These are phyloP conservation scores for Fraxinus sp. DNA, from an alignment of 305 asterid species.

Conservation along the genomic window DNA sequence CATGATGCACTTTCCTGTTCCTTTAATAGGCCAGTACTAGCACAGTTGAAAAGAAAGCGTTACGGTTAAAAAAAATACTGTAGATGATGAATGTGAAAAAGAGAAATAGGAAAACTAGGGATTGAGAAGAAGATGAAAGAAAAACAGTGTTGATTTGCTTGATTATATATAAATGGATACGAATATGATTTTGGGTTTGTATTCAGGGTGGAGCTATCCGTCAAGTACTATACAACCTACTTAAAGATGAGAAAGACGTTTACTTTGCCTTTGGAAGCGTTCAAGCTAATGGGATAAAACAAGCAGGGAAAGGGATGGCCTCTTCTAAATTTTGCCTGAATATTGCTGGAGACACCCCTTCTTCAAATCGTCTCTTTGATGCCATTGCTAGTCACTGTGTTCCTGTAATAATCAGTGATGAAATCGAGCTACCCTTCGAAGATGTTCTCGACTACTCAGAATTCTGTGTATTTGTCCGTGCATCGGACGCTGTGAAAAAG, in stretches of 20 bases:
- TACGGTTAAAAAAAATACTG: not conserved
- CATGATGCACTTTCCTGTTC: not conserved
- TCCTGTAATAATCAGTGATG: slow-evolving; percentile 88
- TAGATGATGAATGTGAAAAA: not conserved
- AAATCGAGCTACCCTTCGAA: slow-evolving; percentile 84
- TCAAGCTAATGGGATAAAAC: slow-evolving; percentile 48
- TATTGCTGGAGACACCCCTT: slow-evolving; percentile 94
- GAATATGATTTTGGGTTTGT: slow-evolving; percentile 12
- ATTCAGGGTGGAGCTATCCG: slow-evolving; percentile 81
- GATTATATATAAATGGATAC: not conserved
- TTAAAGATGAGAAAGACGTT: slow-evolving; percentile 62
- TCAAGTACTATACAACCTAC: slow-evolving; percentile 65
- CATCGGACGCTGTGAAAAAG: slow-evolving; percentile 59
- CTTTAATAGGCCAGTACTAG: not conserved
- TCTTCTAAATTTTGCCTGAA: slow-evolving; percentile 78
- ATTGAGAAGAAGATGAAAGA: not conserved
- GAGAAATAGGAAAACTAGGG: not conserved
- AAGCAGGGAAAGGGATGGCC: slow-evolving; percentile 71
- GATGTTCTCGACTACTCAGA: slow-evolving; percentile 71
- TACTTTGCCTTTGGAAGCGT: slow-evolving; percentile 68
- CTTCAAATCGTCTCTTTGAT: slow-evolving; percentile 89
- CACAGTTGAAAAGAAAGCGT: not conserved
- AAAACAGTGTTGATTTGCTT: not conserved
- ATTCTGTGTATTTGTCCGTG: slow-evolving; percentile 64
- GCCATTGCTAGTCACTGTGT: slow-evolving; percentile 83